A percentile compares a stretch with the other conserved stretches of the same genome.
Evolutionary conservation across 2,329 filamentous ascomycete genomes (phyloP).

Genomic region (Talaromyces sp.): DNA sequence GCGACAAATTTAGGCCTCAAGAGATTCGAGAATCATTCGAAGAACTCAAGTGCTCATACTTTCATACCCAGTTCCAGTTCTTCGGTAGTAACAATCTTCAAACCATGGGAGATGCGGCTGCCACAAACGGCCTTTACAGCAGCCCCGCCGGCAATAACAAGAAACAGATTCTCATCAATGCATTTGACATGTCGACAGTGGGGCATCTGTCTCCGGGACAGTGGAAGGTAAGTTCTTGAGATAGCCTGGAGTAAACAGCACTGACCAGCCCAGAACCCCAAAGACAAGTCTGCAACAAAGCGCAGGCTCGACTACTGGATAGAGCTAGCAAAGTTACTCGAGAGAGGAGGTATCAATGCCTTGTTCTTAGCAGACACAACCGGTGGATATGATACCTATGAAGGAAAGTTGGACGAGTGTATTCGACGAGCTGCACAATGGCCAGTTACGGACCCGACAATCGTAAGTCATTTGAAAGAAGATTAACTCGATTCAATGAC

Average conservation of each 20-base stretch:
- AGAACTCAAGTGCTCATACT: too few relatives aligned
- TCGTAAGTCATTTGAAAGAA: slow-evolving; percentile 58
- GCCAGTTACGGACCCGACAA: slow-evolving; percentile 66
- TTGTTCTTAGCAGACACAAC: slow-evolving; percentile 69
- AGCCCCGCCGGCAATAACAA: not conserved
- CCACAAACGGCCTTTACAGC: slow-evolving; percentile 20
- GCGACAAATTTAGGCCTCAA: too few relatives aligned
- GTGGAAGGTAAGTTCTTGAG: slow-evolving; percentile 59
- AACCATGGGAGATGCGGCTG: slow-evolving; percentile 17
- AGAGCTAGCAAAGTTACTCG: slow-evolving; percentile 63
- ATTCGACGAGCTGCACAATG: slow-evolving; percentile 66
- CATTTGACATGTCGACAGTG: slow-evolving; percentile 67
- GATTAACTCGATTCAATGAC: too few relatives aligned
- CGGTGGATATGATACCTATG: slow-evolving; percentile 65
- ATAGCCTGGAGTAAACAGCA: not conserved
- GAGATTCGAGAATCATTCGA: too few relatives aligned
- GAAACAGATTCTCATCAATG: slow-evolving; percentile 61
- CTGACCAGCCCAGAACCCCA: slow-evolving; percentile 54
- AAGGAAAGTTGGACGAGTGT: slow-evolving; percentile 61
- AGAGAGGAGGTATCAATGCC: slow-evolving; percentile 65
- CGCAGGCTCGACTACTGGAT: slow-evolving; percentile 42
- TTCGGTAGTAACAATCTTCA: not conserved
- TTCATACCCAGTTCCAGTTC: too few relatives aligned
- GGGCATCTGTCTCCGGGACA: slow-evolving; percentile 67
- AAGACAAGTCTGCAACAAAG: slow-evolving; percentile 56